phyloP scores from a whole-genome alignment of 1,139 yeast species.

The Candida gigantensis region DNA sequence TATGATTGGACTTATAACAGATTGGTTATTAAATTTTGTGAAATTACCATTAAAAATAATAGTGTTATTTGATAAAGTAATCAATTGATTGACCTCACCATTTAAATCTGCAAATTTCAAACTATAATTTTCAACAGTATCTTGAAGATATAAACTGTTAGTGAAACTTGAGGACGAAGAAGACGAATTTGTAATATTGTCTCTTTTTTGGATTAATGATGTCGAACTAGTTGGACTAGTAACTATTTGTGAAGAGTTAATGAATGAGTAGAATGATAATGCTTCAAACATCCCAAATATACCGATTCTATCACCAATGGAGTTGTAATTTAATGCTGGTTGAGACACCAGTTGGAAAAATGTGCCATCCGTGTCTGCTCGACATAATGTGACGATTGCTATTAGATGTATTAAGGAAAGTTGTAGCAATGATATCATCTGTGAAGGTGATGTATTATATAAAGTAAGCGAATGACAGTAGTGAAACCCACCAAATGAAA shows the following conservation, averaged over 20 bases:
- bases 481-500: too few species aligned
- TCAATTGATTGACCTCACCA: slow-evolving; percentile 36
- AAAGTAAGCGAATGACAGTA: too few species aligned
- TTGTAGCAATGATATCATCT: background rate
- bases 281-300: slow-evolving; percentile 68
- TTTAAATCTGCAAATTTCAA: slow-evolving; percentile 31
- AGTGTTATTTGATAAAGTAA: slow-evolving; percentile 26
- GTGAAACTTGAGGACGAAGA: slow-evolving; percentile 11
- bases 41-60: slow-evolving; percentile 50
- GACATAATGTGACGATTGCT: slow-evolving; percentile 3
- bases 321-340: slow-evolving; percentile 34
- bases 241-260: slow-evolving; percentile 45
- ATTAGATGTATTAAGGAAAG: slow-evolving; percentile 2
- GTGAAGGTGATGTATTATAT: too few species aligned
- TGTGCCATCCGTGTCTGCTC: slow-evolving; percentile 3
- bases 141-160: slow-evolving; percentile 33
- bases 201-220: slow-evolving; percentile 11
- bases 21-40: slow-evolving; percentile 33
- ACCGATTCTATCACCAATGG: slow-evolving; percentile 49
- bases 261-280: slow-evolving; percentile 55
- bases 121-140: slow-evolving; percentile 29
- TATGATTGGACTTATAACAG: slow-evolving; percentile 53
- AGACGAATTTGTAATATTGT: slow-evolving; percentile 13
- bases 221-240: slow-evolving; percentile 19
- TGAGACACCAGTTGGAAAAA: slow-evolving; percentile 19